Conservation (phyloP, 768 basidiomycete species). For the Mrakia gelida region DNA sequence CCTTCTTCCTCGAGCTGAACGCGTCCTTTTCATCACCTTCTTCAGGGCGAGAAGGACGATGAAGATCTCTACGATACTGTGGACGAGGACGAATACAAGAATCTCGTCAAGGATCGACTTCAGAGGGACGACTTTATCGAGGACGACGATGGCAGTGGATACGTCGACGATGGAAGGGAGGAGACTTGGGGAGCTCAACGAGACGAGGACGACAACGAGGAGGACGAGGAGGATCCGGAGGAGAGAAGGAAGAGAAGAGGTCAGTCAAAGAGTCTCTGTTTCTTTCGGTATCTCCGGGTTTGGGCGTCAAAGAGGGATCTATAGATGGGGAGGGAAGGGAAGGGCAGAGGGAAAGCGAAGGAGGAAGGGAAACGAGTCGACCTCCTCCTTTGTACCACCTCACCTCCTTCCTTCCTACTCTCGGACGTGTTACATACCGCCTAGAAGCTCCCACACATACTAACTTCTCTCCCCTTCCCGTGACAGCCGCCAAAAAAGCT, state of each 20-base stretch:
- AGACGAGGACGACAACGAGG: conserved; percentile 37
- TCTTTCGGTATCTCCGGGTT: too few species aligned
- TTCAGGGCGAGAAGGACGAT: neutral
- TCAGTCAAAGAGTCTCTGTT: conserved; percentile 1
- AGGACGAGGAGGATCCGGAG: conserved; percentile 55
- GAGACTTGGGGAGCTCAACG: conserved; percentile 63
- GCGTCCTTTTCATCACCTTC: neutral
- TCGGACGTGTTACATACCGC: neutral
- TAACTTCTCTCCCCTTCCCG: neutral
- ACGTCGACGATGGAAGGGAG: conserved; percentile 95
- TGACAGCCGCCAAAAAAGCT: conserved; percentile 44
- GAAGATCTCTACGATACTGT: conserved; percentile 80
- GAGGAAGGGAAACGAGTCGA: neutral
- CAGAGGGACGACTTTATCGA: conserved; percentile 89
- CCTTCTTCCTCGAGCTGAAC: conserved; percentile 5
- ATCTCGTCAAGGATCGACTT: conserved; percentile 75
- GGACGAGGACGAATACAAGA: conserved; percentile 78
- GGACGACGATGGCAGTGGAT: conserved; percentile 86
- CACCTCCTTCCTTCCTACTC: neutral
- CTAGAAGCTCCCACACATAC: neutral
- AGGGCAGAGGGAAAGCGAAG: neutral
- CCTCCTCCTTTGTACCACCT: neutral
- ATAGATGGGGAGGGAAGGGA: too few species aligned
- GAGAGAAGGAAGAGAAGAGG: conserved; percentile 36
- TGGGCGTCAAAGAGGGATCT: too few species aligned